phyloP scores from a whole-genome alignment of 768 basidiomycete species.

The Rhodotorula sphaerocarpa region DNA sequence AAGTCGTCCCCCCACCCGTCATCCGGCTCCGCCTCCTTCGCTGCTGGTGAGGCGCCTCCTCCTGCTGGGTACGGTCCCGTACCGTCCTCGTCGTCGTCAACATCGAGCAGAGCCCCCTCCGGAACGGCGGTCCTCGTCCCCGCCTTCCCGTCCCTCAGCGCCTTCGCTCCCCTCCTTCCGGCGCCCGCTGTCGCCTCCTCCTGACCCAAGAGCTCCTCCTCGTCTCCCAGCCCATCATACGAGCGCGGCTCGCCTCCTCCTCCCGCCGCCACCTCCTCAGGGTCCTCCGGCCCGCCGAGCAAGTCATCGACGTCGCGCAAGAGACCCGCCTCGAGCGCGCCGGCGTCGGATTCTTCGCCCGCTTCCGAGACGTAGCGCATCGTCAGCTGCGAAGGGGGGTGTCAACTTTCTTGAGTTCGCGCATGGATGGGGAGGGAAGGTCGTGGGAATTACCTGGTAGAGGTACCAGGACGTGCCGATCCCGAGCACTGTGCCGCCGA shows the following conservation, averaged over 20 bases:
- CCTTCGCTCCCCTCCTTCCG: no score
- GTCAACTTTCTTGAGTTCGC: neutral
- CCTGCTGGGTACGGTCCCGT: neutral
- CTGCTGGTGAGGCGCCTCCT: no score
- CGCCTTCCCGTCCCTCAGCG: no score
- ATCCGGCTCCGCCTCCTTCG: neutral
- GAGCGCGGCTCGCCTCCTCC: no score
- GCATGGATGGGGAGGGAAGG: no score
- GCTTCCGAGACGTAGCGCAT: slow-evolving; percentile 33
- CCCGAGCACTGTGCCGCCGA: slow-evolving; percentile 55
- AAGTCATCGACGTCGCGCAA: slow-evolving; percentile 55
- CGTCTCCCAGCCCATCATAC: no score
- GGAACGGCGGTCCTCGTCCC: neutral
- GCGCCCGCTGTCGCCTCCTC: no score
- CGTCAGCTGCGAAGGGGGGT: slow-evolving; percentile 2
- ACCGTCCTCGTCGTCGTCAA: slow-evolving; percentile 4
- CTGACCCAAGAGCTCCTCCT: no score
- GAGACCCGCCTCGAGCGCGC: slow-evolving; percentile 55
- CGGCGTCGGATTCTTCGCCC: slow-evolving; percentile 42
- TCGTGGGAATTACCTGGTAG: no score
- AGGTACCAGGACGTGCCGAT: slow-evolving; percentile 59
- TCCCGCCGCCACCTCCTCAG: no score
- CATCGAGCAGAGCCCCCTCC: neutral
- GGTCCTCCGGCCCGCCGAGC: slow-evolving; percentile 1
- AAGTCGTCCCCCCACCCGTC: slow-evolving; percentile 6